Evolutionary conservation across 2,329 filamentous ascomycete genomes (phyloP), one percentile per base, ranked within the genome.

Genomic region (Nothopassalora personata): DNA sequence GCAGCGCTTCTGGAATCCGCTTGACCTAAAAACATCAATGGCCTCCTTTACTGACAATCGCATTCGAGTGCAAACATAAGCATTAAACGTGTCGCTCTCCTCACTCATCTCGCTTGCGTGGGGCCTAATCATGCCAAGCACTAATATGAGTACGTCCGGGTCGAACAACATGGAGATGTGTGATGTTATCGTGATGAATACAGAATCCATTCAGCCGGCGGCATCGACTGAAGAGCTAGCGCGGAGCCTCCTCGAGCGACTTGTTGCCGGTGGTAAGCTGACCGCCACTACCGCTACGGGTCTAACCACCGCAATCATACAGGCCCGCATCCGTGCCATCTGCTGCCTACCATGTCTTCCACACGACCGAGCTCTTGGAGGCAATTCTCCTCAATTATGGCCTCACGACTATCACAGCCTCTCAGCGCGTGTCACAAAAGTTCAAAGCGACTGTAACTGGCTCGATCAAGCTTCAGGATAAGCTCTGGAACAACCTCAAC

Each of bases 391-490:
- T 58, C 34, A 30, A 58, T 13, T 8, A 46, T 11, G 11, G 30
- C 27, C 19, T 18, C 8, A 15, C 13, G 18, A 31, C 18, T 11
- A 7, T 71, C 11, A 63, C 70, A 23, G 54, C 67, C 43, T 54
- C 55, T n/a, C 69, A 70, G 51, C 62, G 68, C 6, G 61, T 66
- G 39, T 65, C 59, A 48, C 56, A 48, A 15, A 45, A 59, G 43
- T 70, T 66, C 64, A 57, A 58, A 30, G 43, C 56, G 30, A 60
- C 63, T 5, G 66, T 67, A 47, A 39, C 47, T 36, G 50, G 60
- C 45, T 69, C 66, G 8, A 60, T 57, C 4, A 60, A 58, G 13
- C 54, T 70, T 31, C 69, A 68, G 53, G 60, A 59, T 46, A 49
- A 58, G 15, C 64, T 71, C 19, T 71, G 18, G 34, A 18, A 46